Conservation (phyloP, 2,329 filamentous ascomycete genomes). For the Pseudogymnoascus sp. region DNA sequence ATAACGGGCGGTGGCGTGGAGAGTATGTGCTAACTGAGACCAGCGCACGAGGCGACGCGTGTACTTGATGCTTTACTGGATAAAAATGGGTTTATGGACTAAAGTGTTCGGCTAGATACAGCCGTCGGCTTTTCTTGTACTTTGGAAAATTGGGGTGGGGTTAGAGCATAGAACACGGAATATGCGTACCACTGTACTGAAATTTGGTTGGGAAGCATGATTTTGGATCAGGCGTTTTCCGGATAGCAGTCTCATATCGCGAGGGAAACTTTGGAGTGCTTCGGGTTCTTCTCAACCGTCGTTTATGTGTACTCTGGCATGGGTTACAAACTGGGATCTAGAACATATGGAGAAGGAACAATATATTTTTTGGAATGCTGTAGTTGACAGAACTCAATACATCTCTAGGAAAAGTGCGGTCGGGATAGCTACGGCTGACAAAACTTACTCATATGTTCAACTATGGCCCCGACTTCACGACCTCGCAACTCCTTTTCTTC, state of each 20-base stretch:
- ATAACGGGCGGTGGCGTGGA: background rate
- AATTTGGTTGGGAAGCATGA: background rate
- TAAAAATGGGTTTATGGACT: slow-evolving; percentile 12
- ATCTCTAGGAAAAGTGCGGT: no score
- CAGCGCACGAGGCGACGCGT: slow-evolving; percentile 10
- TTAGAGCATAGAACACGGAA: background rate
- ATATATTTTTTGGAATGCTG: background rate
- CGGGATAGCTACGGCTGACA: background rate
- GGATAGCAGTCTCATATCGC: background rate
- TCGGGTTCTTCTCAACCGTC: background rate
- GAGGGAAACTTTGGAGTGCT: background rate
- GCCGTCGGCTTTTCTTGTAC: background rate
- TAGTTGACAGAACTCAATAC: background rate
- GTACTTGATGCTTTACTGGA: slow-evolving; percentile 10
- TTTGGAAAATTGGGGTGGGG: background rate
- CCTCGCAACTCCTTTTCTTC: background rate
- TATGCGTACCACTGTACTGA: background rate
- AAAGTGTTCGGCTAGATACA: background rate
- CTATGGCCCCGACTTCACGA: background rate
- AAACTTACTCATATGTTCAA: background rate
- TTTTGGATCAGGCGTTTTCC: background rate
- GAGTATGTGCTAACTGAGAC: background rate
- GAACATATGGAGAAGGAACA: background rate
- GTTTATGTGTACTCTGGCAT: background rate
- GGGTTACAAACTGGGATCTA: background rate